Base-by-base conservation (phyloP, 257 asterid species). In the Gentiana dahurica region DNA sequence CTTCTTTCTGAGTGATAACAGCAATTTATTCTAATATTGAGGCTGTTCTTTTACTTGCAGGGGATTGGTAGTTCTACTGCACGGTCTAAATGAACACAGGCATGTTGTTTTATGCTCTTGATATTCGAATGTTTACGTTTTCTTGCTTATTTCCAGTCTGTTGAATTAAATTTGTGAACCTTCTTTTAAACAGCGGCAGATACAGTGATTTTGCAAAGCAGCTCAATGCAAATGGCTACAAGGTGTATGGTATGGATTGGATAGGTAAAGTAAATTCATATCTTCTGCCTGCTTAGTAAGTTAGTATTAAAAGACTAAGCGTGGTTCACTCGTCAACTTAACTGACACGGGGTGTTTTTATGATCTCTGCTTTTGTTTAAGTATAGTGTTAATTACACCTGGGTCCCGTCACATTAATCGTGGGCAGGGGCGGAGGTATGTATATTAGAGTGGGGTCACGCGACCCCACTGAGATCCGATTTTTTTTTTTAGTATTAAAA, bases 231-330 rank as follows among this genome's bases (percentile, higher is more conserved):
- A 79, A 87, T 70, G 96, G 96, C 71, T 83, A 79, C 73, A 87
- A 87, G 76, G 96, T 85, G 48, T 80, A 82, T 49, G 98, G 86
- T 58, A 85, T 91, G 95, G 98, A 91, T 61, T 91, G 98, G 98
- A 78, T 91, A 72, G 98, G 98, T 91, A 66, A 73, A 39, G 24
- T 24, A 24, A 24, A 24, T 24, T 24, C 24, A 24, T 24, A 24
- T 24, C 24, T 24, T 24, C 24, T 24, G 24, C 24, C 24, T 24
- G 24, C 24, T 24, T 24, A 24, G 24, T 24, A 24, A 24, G 24
- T 24, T 24, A 24, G 24, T 24, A 24, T 24, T 24, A 24, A 24
- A 24, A 24, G 24, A 24, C 24, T 24, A 24, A 24, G 24, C 24
- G 24, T 24, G 24, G 24, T 24, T 24, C 24, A 24, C 24, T 24